Percentiles rank a stretch among this genome's conserved stretches.
Evolutionary conservation across 2,329 filamentous ascomycete genomes (phyloP).

Genomic region (Claviceps monticola): DNA sequence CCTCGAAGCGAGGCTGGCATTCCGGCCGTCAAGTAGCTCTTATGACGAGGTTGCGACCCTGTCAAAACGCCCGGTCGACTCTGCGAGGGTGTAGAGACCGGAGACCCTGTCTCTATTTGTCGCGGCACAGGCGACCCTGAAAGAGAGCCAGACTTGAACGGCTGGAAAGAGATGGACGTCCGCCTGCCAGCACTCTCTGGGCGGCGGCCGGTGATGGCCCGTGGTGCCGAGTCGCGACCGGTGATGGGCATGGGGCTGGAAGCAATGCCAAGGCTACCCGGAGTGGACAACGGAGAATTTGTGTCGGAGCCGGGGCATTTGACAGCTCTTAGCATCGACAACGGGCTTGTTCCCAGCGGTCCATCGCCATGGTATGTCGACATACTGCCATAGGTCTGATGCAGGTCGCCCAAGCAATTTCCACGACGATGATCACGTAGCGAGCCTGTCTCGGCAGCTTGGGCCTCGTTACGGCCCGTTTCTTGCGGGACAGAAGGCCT

Average conservation of each 20-base stretch:
- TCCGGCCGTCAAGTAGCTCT: constrained; percentile 59
- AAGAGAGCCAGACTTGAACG: constrained; percentile 92
- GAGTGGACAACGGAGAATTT: constrained; percentile 40
- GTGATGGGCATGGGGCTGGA: constrained; percentile 41
- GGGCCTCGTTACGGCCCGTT: constrained; percentile 20
- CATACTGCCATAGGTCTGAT: constrained; percentile 77
- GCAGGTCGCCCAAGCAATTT: constrained; percentile 40
- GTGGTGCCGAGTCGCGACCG: constrained; percentile 16
- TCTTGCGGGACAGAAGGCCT: constrained; percentile 58
- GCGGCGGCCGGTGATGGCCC: constrained; percentile 25
- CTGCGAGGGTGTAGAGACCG: constrained; percentile 41
- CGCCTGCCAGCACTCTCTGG: constrained; percentile 49
- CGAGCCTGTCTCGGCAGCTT: constrained; percentile 53
- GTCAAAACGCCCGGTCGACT: constrained; percentile 32
- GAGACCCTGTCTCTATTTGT: constrained; percentile 33
- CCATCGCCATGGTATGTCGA: constrained; percentile 81
- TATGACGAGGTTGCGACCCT: constrained; percentile 41
- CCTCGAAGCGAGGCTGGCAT: constrained; percentile 62
- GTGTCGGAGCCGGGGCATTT: constrained; percentile 46
- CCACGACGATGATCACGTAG: constrained; percentile 49
- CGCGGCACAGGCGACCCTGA: constrained; percentile 65
- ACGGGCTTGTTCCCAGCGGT: constrained; percentile 66
- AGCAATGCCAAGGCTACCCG: constrained; percentile 26
- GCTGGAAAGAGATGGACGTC: constrained; percentile 80
- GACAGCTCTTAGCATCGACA: constrained; percentile 66